These are phyloP conservation scores for Yamadazyma diddensiae DNA, from an alignment of 1,139 yeast genomes.

Conservation along the genomic window DNA sequence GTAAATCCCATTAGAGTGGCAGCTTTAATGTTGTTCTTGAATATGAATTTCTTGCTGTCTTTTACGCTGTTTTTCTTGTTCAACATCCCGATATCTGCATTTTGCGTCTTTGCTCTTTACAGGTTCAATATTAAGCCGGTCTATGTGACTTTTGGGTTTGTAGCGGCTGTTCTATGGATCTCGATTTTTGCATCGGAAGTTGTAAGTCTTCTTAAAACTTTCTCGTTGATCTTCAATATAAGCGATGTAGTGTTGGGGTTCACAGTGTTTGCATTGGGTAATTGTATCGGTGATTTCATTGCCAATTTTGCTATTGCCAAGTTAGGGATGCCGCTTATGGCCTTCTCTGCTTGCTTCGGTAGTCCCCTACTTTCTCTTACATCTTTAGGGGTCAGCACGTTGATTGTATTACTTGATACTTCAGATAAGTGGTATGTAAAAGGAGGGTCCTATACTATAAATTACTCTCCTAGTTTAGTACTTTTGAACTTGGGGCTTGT, in stretches of 20 bases:
- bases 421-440: slow-evolving; percentile 9
- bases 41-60: slow-evolving; percentile 9
- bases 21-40: slow-evolving; percentile 7
- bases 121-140: slow-evolving; percentile 7
- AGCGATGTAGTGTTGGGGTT: slow-evolving; percentile 81
- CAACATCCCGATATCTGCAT: slow-evolving; percentile 2
- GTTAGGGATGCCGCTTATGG: slow-evolving; percentile 90
- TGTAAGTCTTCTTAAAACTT: slow-evolving; percentile 61
- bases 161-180: slow-evolving; percentile 68
- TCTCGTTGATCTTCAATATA: slow-evolving; percentile 59
- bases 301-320: slow-evolving; percentile 81
- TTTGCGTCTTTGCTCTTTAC: slow-evolving; percentile 1
- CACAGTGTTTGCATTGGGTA: slow-evolving; percentile 89
- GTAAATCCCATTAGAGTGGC: slow-evolving; percentile 3
- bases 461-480: slow-evolving; percentile 39
- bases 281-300: slow-evolving; percentile 84
- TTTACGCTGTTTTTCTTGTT: slow-evolving; percentile 2
- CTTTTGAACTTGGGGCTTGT: slow-evolving; percentile 54
- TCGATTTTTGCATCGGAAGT: slow-evolving; percentile 75
- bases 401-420: slow-evolving; percentile 38
- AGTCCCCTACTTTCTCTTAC: slow-evolving; percentile 67
- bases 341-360: slow-evolving; percentile 92
- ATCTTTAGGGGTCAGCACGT: slow-evolving; percentile 56
- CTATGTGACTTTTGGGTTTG: slow-evolving; percentile 56
- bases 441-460: slow-evolving; percentile 23